phyloP scores from a whole-genome alignment of 2,329 filamentous ascomycete species.

The Torrubiella hemipterigena region DNA sequence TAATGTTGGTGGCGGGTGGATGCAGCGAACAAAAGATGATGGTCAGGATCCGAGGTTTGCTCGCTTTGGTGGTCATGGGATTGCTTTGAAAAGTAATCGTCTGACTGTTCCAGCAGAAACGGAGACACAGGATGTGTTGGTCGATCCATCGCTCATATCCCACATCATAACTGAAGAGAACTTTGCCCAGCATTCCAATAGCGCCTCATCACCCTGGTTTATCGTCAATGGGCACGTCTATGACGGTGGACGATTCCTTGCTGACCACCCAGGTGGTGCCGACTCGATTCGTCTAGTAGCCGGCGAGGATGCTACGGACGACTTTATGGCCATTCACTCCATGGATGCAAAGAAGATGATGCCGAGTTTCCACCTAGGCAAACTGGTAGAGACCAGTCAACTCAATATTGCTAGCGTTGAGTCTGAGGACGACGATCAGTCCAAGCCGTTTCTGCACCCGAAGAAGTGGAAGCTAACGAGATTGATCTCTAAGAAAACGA shows the following conservation, averaged over 20 bases:
- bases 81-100: no score
- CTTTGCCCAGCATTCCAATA: neutral
- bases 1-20: neutral
- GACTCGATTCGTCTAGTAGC: slow-evolving; percentile 67
- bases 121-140: neutral
- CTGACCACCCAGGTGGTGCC: slow-evolving; percentile 69
- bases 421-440: slow-evolving; percentile 17
- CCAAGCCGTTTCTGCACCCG: slow-evolving; percentile 51
- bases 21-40: neutral
- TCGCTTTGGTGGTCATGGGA: neutral
- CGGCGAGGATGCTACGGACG: slow-evolving; percentile 63
- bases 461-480: slow-evolving; percentile 56
- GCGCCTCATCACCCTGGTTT: slow-evolving; percentile 49
- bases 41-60: neutral
- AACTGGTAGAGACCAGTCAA: slow-evolving; percentile 46
- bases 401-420: slow-evolving; percentile 12
- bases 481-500: slow-evolving; percentile 47
- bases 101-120: no score
- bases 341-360: slow-evolving; percentile 83
- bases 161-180: neutral
- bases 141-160: neutral
- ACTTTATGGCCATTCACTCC: slow-evolving; percentile 78
- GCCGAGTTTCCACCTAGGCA: slow-evolving; percentile 66
- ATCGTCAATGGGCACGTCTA: slow-evolving; percentile 74
- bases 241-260: slow-evolving; percentile 62